Evolutionary conservation across 116 monocot species (phyloP).

Genomic region (Trichopus zeylanicus): DNA sequence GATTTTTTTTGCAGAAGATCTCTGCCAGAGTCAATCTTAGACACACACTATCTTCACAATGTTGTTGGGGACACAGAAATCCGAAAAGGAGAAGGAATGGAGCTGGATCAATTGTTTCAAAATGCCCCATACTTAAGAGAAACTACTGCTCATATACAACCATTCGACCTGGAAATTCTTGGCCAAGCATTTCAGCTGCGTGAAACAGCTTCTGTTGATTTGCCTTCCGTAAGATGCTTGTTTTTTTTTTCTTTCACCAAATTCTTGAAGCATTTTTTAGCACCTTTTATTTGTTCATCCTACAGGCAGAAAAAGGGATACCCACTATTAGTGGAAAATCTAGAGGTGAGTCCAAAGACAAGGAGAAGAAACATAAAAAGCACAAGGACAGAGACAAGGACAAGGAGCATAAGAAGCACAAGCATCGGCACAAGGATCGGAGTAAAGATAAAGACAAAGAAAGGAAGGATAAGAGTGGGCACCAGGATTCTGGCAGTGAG

Average conservation of each 20-base stretch:
- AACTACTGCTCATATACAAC: constrained; percentile 43
- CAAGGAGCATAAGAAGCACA: constrained; percentile 93
- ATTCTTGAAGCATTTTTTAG: too few species aligned
- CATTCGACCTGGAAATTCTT: constrained; percentile 64
- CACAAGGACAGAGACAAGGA: constrained; percentile 68
- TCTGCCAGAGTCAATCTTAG: constrained; percentile 65
- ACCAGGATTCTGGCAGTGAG: constrained; percentile 59
- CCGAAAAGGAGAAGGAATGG: constrained; percentile 84
- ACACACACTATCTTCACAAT: constrained; percentile 92
- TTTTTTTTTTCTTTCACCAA: too few species aligned
- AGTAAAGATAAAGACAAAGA: constrained; percentile 74
- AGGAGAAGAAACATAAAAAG: constrained; percentile 72
- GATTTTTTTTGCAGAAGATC: constrained; percentile 80
- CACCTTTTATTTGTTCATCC: too few species aligned
- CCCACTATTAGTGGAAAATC: constrained; percentile 65
- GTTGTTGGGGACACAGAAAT: constrained; percentile 90
- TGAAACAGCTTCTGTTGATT: constrained; percentile 66
- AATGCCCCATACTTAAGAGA: constrained; percentile 52
- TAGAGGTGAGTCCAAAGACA: constrained; percentile 65
- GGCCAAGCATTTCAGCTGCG: constrained; percentile 76
- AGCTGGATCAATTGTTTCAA: constrained; percentile 71
- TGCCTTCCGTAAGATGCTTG: constrained; percentile 57
- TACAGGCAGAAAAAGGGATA: constrained; percentile 61
- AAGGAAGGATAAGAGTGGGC: constrained; percentile 66
- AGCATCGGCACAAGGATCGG: constrained; percentile 85